These are phyloP conservation scores for Nakazawaea wyomingensis DNA, from an alignment of 805 yeast genomes.

Conservation along the genomic window DNA sequence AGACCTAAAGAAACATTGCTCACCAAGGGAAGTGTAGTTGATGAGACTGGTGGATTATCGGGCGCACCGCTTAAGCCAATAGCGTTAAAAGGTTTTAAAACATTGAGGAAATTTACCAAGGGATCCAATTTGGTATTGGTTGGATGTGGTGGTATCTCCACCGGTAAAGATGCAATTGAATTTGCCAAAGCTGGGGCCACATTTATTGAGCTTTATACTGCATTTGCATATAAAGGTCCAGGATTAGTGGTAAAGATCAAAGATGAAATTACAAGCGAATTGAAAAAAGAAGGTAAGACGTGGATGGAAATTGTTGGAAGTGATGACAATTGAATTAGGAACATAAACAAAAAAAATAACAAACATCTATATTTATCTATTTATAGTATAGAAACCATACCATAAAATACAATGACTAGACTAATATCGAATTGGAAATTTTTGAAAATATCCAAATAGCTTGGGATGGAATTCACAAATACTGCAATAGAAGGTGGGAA, in stretches of 20 bases:
- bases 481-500: conserved; percentile 18
- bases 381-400: conserved; percentile 16
- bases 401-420: conserved; percentile 22
- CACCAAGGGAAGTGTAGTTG: conserved; percentile 39
- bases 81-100: conserved; percentile 63
- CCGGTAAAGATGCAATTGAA: conserved; percentile 84
- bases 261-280: conserved; percentile 51
- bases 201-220: conserved; percentile 82
- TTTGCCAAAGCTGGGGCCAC: conserved; percentile 92
- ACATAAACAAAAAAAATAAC: too few species aligned
- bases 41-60: conserved; percentile 82
- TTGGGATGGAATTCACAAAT: conserved; percentile 16
- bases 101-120: conserved; percentile 72
- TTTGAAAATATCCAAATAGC: conserved; percentile 22
- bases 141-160: conserved; percentile 94
- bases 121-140: conserved; percentile 68
- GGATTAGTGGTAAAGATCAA: conserved; percentile 65
- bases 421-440: conserved; percentile 23
- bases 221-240: conserved; percentile 91
- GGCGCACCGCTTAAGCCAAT: conserved; percentile 88
- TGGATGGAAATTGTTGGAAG: conserved; percentile 79
- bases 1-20: conserved; percentile 59
- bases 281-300: conserved; percentile 68
- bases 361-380: too few species aligned
- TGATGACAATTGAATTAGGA: conserved; percentile 37